phyloP scores from a whole-genome alignment of 208 protist genomes.

The Herpetomonas samuelpessoai region DNA sequence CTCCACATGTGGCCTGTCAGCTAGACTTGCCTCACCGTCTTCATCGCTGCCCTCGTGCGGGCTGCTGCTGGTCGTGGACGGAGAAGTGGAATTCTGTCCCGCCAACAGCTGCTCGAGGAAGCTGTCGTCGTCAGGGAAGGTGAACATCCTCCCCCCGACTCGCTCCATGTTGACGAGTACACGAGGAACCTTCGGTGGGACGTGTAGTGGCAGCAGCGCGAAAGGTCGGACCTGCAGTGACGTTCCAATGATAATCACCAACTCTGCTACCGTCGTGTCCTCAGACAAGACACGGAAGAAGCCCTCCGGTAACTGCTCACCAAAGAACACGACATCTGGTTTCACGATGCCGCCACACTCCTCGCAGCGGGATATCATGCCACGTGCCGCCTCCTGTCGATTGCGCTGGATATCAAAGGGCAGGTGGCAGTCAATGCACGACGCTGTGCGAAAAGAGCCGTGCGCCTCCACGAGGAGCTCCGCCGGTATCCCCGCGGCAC shows the following conservation, averaged over 20 bases:
- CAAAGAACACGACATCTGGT: conserved; percentile 97
- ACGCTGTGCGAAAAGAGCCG: conserved; percentile 87
- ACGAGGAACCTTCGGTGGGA: conserved; percentile 62
- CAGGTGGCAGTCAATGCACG: conserved; percentile 82
- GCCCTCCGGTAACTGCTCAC: conserved; percentile 88
- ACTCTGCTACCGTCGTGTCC: conserved; percentile 79
- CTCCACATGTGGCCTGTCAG: too few relatives aligned
- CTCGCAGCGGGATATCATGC: conserved; percentile 56
- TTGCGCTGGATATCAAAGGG: conserved; percentile 45
- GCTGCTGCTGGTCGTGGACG: neutral
- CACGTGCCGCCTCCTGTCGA: conserved; percentile 27
- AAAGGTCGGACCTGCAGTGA: conserved; percentile 95
- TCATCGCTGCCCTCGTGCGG: neutral
- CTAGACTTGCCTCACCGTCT: too few relatives aligned
- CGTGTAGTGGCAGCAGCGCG: conserved; percentile 64
- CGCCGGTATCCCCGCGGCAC: conserved; percentile 64
- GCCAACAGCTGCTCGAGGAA: neutral
- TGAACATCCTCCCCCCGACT: conserved; percentile 69
- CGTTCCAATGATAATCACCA: conserved; percentile 95
- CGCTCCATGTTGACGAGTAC: conserved; percentile 90
- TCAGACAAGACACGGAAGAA: conserved; percentile 69
- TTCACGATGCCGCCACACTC: conserved; percentile 87
- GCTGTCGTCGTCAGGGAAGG: conserved; percentile 48
- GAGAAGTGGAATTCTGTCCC: neutral
- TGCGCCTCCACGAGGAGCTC: conserved; percentile 94